Evolutionary conservation across 768 basidiomycete species (phyloP).

Genomic region (Leccinum uliginosum): DNA sequence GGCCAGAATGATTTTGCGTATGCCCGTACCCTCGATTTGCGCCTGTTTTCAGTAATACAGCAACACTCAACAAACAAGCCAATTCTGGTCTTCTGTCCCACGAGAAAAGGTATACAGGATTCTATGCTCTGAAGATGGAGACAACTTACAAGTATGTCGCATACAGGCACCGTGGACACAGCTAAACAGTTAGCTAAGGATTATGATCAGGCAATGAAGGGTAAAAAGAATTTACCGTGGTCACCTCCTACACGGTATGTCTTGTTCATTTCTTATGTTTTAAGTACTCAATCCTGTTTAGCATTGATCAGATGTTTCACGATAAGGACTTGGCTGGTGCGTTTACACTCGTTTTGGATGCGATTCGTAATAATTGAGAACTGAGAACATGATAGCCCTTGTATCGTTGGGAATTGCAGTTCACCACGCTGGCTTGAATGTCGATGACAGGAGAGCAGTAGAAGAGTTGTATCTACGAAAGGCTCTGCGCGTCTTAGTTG

Average conservation of each 20-base stretch:
- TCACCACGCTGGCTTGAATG: constrained; percentile 84
- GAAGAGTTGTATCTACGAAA: constrained; percentile 73
- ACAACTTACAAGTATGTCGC: background rate
- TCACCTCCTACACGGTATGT: constrained; percentile 49
- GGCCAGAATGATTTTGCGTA: constrained; percentile 80
- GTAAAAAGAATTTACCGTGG: constrained; percentile 63
- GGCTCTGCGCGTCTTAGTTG: constrained; percentile 62
- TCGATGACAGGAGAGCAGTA: constrained; percentile 66
- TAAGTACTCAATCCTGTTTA: constrained; percentile 24
- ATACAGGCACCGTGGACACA: constrained; percentile 53
- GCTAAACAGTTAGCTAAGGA: constrained; percentile 77
- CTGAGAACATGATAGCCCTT: constrained; percentile 42
- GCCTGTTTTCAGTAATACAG: constrained; percentile 68
- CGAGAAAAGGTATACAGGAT: constrained; percentile 64
- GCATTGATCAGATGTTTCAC: constrained; percentile 52
- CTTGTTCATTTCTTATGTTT: background rate
- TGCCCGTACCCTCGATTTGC: constrained; percentile 62
- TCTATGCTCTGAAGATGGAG: background rate
- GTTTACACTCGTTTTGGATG: background rate
- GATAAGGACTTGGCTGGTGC: constrained; percentile 62
- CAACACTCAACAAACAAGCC: constrained; percentile 77
- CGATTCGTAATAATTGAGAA: background rate
- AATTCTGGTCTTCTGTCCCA: constrained; percentile 83
- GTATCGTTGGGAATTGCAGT: constrained; percentile 76
- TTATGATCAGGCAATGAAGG: constrained; percentile 53